Base-by-base conservation (phyloP, 352 stramenopile genomes). In the Globisporangium megalacanthum region DNA sequence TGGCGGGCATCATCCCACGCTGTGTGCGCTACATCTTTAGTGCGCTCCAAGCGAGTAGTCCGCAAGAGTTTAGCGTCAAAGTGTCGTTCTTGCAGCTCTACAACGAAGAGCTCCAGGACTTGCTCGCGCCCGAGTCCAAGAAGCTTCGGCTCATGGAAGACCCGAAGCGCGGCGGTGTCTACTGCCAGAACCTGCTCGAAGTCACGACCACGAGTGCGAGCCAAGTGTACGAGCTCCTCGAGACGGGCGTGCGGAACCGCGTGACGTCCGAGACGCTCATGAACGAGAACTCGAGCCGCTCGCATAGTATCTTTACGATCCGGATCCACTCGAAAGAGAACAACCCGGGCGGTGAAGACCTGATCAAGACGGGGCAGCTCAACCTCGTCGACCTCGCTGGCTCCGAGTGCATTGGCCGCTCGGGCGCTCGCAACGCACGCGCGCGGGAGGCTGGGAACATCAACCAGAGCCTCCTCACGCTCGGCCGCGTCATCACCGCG, bases 1-100 rank as follows among this genome's bases (percentile, higher is more conserved):
- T 75, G 9, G 89, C 89, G 13, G 97, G 96, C 14, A 97, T 99
- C 41, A 98, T 99, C 63, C 97, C 96, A 17, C 84, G 96, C 31
- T 88, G 86, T 33, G 89, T 98, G 17, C 70, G 81, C 52, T 90
- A 88, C 48, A 99, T 99, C 55, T 99, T 99, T 54, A 83, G 98
- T 45, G 71, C 87, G 25, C 70, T 99, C 39, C 85, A 98, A 60
- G 66, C 85, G 22, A 88, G 77, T 25, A 88, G 76, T 25, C 69
- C 91, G 49, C 89, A 97, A 60, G 87, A 96, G 62, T 98, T 96
- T 64, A 94, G 77, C 46, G 94, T 99, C 47, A 94, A 89, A 31
- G 92, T 98, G 25, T 98, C 90, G 41, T 99, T 98, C 69, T 75
- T 99, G 54, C 96, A 99, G 80, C 88, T 99, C 50, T 99, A 99